Conservation (phyloP, 2,329 filamentous ascomycete genomes). For the Penicillium nordicum region DNA sequence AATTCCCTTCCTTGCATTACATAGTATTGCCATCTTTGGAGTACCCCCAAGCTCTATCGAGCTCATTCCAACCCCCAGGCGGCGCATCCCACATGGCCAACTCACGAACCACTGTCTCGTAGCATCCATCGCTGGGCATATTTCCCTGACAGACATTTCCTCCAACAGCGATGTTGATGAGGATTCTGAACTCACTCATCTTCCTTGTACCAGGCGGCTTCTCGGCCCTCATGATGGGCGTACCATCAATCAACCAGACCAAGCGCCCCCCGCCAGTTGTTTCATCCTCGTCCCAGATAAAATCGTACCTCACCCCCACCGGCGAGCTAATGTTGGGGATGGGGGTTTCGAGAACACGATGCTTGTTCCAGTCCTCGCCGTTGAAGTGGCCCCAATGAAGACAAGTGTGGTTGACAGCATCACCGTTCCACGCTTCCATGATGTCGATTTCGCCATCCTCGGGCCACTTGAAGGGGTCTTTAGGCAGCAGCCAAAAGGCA, state of each 20-base stretch:
- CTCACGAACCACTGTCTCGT: constrained; percentile 24
- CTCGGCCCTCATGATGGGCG: constrained; percentile 23
- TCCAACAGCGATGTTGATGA: constrained; percentile 26
- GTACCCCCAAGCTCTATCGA: constrained; percentile 18
- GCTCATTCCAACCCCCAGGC: constrained; percentile 20
- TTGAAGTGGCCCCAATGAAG: constrained; percentile 27
- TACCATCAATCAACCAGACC: constrained; percentile 25
- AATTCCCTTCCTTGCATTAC: constrained; percentile 13
- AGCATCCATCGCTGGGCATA: constrained; percentile 24
- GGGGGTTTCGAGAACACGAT: constrained; percentile 24
- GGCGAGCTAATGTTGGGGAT: constrained; percentile 23
- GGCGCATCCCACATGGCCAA: constrained; percentile 26
- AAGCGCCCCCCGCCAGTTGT: constrained; percentile 19
- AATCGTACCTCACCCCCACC: constrained; percentile 21
- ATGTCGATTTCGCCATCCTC: constrained; percentile 26
- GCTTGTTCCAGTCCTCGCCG: constrained; percentile 25
- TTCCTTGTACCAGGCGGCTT: constrained; percentile 25
- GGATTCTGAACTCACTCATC: constrained; percentile 26
- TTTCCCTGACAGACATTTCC: constrained; percentile 26
- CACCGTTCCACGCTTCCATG: constrained; percentile 26
- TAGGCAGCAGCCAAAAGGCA: constrained; percentile 28
- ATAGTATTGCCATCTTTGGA: constrained; percentile 25
- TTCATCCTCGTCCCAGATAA: constrained; percentile 26
- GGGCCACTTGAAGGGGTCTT: constrained; percentile 28
- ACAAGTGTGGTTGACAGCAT: constrained; percentile 25